Base-by-base conservation (phyloP, 495 filamentous ascomycete species). In the Aspergillus steynii region DNA sequence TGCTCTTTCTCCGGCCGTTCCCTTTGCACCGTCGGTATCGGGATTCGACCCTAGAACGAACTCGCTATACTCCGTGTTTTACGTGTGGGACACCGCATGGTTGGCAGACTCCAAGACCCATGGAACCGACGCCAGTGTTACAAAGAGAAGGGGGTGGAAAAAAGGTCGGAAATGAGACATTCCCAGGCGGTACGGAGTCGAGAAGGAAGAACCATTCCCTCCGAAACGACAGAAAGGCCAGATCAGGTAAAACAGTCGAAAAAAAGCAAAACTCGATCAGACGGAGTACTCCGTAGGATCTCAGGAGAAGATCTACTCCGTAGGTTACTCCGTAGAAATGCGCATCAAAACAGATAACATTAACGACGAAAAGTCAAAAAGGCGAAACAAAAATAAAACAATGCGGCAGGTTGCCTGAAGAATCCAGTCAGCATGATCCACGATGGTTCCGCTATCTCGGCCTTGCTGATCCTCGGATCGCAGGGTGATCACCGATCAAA, bases 401-500 rank as follows among this genome's bases (percentile, higher is more conserved):
- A 25, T 47, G 14, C 3, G 29, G 20, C 29, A 52, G 31, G 26
- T 48, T 26, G 27, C 4, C 15, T 53, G 28, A 31, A 29, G 27
- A 29, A 53, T 29, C 15, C 51, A 29, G 28, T n/a, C 15, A 31
- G 27, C 27, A 56, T 54, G 61, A 63, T 63, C 61, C 56, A 60
- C 56, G 58, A 27, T 14, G 31, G 32, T 57, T 56, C 61, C 61
- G 50, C 55, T 55, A 62, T 56, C 61, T 47, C 53, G 42, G 42
- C 47, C 49, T 58, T 53, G 58, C 60, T 63, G 55, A 27, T 58
- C 50, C 47, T 64, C 65, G 31, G 65, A 64, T 67, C 55, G 61
- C 28, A 50, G 37, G 65, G 32, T 59, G 65, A 67, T 67, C 61
- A 59, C 60, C 55, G 32, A 47, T 51, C 47, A 28, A 50, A 12